Evolutionary conservation across 2,329 filamentous ascomycete species (phyloP), one percentile per base, ranked within the genome.

Genomic region (Colletotrichum spaethianum): DNA sequence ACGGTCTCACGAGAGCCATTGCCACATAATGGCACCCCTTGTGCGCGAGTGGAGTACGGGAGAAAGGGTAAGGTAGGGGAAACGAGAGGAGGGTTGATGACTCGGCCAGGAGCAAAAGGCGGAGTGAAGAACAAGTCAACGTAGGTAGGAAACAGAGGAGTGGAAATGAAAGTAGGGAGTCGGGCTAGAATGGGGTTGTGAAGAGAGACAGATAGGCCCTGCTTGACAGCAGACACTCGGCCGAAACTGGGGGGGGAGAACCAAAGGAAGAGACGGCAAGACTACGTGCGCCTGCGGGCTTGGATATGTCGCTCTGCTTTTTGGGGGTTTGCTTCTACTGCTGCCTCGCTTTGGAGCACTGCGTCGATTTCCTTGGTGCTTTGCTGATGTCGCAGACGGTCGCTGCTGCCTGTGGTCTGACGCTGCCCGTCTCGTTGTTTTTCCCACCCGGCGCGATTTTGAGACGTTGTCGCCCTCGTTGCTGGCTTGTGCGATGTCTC

Each of bases 1-100:
- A 72, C 68, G 74, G 78, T 80, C 78, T 79, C 78, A 80, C 77
- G 75, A 78, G 75, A 77, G 75, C 77, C 77, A 81, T 80, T 77
- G 76, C 78, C 75, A 76, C 78, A 76, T 73, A 72, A 74, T 63
- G 73, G 57, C 68, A 74, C 73, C 73, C 70, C 74, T 74, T 74
- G 60, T 67, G 63, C 63, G 60, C 56, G 61, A 69, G 74, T 74
- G 71, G 73, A 75, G 74, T 64, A 67, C 61, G 57, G 55, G 38
- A 67, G 60, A 72, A 46, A 67, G 63, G 74, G 63, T 38, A 70
- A 56, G 63, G 69, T 74, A 70, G 67, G 71, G 68, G 52, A 72
- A 69, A 60, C 67, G 60, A 68, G 50, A 70, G 48, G 66, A 63
- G 64, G 63, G 64, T 70, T 65, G 67, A 74, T 68, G 56, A 65